Conservation (phyloP, 805 yeast genomes). For the Starmerella tilneyi region DNA sequence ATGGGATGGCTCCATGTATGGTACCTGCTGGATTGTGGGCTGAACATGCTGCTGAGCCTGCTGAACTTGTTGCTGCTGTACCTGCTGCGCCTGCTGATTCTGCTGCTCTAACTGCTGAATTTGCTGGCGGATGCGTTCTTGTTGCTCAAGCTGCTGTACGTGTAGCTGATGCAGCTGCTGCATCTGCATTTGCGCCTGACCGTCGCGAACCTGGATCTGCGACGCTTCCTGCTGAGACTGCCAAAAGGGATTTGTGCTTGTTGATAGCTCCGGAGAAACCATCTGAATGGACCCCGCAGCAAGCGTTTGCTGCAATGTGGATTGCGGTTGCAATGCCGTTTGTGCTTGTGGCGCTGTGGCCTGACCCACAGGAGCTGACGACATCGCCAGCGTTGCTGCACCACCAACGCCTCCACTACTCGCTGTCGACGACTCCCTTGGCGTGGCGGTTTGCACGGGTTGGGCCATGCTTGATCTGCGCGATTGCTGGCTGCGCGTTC, state of each 20-base stretch:
- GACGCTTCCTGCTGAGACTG: conserved; percentile 23
- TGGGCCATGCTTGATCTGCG: not conserved
- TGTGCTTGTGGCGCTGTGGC: conserved; percentile 5
- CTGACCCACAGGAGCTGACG: not conserved
- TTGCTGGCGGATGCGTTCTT: conserved; percentile 26
- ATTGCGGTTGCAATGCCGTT: conserved; percentile 6
- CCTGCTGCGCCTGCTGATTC: conserved; percentile 21
- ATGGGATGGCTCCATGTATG: conserved; percentile 19
- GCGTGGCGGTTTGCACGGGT: not conserved
- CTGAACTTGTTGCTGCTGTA: conserved; percentile 13
- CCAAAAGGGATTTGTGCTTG: conserved; percentile 21
- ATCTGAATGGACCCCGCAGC: conserved; percentile 9
- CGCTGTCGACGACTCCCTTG: not conserved
- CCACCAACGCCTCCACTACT: not conserved
- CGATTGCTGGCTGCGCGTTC: conserved; percentile 11
- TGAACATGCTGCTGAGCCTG: conserved; percentile 11
- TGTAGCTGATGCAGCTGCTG: conserved; percentile 28
- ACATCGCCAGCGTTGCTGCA: not conserved
- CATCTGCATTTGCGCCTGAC: conserved; percentile 27
- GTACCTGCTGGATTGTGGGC: conserved; percentile 10
- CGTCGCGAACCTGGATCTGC: conserved; percentile 24
- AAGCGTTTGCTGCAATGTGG: conserved; percentile 12
- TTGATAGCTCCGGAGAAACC: conserved; percentile 8
- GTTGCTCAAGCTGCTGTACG: conserved; percentile 24
- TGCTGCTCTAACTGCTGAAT: conserved; percentile 23